Evolutionary conservation across 768 basidiomycete species (phyloP).

Genomic region (Termitomyces sp.): DNA sequence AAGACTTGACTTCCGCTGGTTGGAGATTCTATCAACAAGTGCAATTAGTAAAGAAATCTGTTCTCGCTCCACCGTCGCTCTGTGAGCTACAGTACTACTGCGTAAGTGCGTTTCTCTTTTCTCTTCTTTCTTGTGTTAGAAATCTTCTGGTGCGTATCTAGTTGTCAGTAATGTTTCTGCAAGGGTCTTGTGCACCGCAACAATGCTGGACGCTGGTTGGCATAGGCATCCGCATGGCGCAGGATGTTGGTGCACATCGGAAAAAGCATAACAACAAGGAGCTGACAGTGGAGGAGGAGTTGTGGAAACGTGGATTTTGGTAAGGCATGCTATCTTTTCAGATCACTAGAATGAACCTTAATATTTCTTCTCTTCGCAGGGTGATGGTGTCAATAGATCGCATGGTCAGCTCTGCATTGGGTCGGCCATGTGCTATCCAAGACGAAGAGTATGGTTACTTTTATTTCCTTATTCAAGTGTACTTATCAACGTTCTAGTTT

Average conservation of each 20-base stretch:
- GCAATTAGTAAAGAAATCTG: constrained; percentile 53
- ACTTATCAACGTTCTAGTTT: constrained; percentile 37
- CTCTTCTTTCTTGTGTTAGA: not conserved
- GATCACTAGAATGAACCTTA: constrained; percentile 7
- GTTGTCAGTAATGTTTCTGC: constrained; percentile 50
- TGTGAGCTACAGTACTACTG: constrained; percentile 72
- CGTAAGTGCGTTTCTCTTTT: constrained; percentile 25
- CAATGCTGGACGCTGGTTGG: constrained; percentile 67
- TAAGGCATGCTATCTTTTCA: constrained; percentile 14
- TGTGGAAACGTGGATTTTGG: constrained; percentile 74
- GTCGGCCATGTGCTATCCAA: constrained; percentile 71
- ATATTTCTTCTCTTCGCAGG: constrained; percentile 26
- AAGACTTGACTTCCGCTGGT: constrained; percentile 41
- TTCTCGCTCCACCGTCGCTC: constrained; percentile 60
- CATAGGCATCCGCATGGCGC: constrained; percentile 65
- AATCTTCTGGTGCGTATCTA: constrained; percentile 13
- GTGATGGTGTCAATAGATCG: constrained; percentile 50
- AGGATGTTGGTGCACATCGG: constrained; percentile 77
- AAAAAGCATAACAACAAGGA: constrained; percentile 21
- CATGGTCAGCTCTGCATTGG: constrained; percentile 46
- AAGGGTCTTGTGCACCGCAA: constrained; percentile 55
- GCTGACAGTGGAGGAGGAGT: constrained; percentile 54
- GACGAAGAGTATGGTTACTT: constrained; percentile 64
- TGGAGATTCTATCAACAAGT: constrained; percentile 71
- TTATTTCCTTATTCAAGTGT: constrained; percentile 2